Percentiles rank a stretch among this genome's conserved stretches.
phyloP scores from a whole-genome alignment of 192 early-diverging fungal genomes.

The Podila horticola region DNA sequence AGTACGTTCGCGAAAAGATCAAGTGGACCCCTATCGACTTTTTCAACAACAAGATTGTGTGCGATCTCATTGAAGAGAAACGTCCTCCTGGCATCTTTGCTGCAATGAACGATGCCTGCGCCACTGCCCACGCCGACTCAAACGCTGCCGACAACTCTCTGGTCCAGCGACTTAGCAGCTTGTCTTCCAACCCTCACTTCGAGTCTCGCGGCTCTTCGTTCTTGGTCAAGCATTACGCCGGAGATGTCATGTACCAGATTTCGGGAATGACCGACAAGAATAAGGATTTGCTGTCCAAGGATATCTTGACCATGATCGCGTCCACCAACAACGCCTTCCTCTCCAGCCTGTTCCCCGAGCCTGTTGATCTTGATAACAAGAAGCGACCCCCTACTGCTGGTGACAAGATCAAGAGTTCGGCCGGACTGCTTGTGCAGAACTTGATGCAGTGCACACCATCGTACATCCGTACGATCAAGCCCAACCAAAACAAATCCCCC shows the following conservation, averaged over 20 bases:
- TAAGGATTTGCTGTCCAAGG: slow-evolving; percentile 95
- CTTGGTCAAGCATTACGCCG: slow-evolving; percentile 95
- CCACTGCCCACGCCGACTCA: slow-evolving; percentile 94
- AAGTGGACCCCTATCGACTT: slow-evolving; percentile 99
- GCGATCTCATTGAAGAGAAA: slow-evolving; percentile 97
- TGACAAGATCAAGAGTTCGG: slow-evolving; percentile 91
- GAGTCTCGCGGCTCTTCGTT: slow-evolving; percentile 78
- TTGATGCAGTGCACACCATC: slow-evolving; percentile 96
- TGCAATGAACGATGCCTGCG: slow-evolving; percentile 97
- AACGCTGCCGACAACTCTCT: slow-evolving; percentile 81
- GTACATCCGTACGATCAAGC: slow-evolving; percentile 98
- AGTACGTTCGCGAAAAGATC: slow-evolving; percentile 96
- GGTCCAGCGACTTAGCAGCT: slow-evolving; percentile 71
- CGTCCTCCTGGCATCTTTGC: slow-evolving; percentile 93
- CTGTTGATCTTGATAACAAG: slow-evolving; percentile 87
- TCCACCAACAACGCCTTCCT: slow-evolving; percentile 83
- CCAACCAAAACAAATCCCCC: slow-evolving; percentile 94
- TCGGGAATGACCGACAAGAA: slow-evolving; percentile 98
- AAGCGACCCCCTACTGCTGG: slow-evolving; percentile 98
- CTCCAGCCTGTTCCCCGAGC: slow-evolving; percentile 87
- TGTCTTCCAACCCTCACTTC: slow-evolving; percentile 81
- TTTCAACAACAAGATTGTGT: slow-evolving; percentile 99
- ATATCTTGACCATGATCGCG: slow-evolving; percentile 90
- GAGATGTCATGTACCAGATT: slow-evolving; percentile 91
- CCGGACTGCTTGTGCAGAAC: slow-evolving; percentile 90